Base-by-base conservation (phyloP, 345 rosid species). In the Angophora floribunda region DNA sequence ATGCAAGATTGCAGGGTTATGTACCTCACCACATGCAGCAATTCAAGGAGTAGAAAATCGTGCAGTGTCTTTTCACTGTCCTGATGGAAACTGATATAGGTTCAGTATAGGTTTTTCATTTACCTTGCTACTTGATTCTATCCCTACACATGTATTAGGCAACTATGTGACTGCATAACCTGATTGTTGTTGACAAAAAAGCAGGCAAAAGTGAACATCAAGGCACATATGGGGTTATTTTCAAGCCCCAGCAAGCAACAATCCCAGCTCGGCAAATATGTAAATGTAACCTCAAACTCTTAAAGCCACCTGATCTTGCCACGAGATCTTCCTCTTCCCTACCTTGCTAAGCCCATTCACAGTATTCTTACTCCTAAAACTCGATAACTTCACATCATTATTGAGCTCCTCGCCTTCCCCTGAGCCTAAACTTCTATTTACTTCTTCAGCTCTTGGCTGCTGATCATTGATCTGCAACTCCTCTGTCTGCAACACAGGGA, bases 241-340 rank as follows among this genome's bases (percentile, higher is more conserved):
- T 44, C 49, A 75, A 75, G 28, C 84, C 84, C 82, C 13, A 22
- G 84, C 49, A 75, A 75, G 1, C 8, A 41, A 75, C 49, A 75
- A 75, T 75, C 84, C 49, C 84, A 75, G 49, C 49, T 75, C 8
- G 4, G 7, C n/a, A 2, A 17, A 85, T 30, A 86, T 86, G 65
- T 53, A 86, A 86, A 85, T 13, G 59, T 63, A 70, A 70, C 78
- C 86, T 94, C 89, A 94, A 87, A 95, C 99, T 90, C 95, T 95
- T 90, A 97, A 92, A 61, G 96, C 99, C 92, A 97, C 95, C 88
- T 94, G 97, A 90, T 98, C 99, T 91, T 96, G 98, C 99, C 99
- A 98, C 86, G 98, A 61, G 86, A 98, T 96, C 97, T 93, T 98
- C 93, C 98, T 93, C 96, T 98, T 98, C 90, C 96, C 98, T 1